phyloP scores from a whole-genome alignment of 495 filamentous ascomycete species.

The Cetradonia linearis region DNA sequence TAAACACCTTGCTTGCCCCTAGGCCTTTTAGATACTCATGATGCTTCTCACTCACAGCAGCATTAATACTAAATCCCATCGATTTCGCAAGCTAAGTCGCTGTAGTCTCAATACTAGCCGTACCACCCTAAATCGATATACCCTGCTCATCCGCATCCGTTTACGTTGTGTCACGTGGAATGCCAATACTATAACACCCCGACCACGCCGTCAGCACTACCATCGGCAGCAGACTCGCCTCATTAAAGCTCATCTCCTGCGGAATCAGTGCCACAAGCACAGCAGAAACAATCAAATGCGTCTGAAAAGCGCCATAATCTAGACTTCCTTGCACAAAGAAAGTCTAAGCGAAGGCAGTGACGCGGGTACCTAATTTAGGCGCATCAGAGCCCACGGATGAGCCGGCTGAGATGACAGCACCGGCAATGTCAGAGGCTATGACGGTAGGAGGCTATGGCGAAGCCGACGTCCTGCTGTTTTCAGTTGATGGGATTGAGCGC shows the following conservation, averaged over 20 bases:
- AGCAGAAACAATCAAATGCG: constrained; percentile 32
- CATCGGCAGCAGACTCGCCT: constrained; percentile 38
- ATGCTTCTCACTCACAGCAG: constrained; percentile 39
- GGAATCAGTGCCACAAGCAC: constrained; percentile 31
- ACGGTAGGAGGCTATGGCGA: constrained; percentile 51
- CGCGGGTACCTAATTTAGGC: constrained; percentile 31
- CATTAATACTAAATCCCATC: constrained; percentile 39
- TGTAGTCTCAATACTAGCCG: constrained; percentile 36
- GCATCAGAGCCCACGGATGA: constrained; percentile 28
- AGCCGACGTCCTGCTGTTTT: constrained; percentile 59
- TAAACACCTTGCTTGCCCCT: constrained; percentile 41
- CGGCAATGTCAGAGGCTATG: constrained; percentile 35
- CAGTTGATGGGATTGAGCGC: constrained; percentile 47
- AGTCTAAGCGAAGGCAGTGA: constrained; percentile 34
- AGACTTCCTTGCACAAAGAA: constrained; percentile 29
- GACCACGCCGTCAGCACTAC: constrained; percentile 31
- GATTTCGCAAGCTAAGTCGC: constrained; percentile 35
- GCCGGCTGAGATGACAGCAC: constrained; percentile 32
- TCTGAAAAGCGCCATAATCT: constrained; percentile 38
- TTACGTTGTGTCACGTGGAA: constrained; percentile 28
- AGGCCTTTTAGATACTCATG: constrained; percentile 35
- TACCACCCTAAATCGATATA: constrained; percentile 42
- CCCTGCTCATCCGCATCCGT: constrained; percentile 28
- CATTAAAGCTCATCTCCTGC: constrained; percentile 32
- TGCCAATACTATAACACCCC: constrained; percentile 31